Evolutionary conservation across 129 eudicot genomes (phyloP).

Genomic region (Pseudognaphalium luteoalbum): DNA sequence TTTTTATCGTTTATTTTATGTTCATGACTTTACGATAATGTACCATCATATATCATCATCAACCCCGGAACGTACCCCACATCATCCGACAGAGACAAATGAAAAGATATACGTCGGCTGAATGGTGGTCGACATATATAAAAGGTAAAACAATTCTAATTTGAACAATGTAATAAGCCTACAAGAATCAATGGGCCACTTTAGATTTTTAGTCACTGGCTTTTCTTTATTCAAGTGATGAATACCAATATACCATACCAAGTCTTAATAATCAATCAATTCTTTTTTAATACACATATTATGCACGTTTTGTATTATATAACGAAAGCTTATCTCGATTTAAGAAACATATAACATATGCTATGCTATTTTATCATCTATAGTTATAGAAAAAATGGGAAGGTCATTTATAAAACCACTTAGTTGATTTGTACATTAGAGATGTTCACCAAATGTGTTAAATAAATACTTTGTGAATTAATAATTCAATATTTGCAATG

Average conservation of each 20-base stretch:
- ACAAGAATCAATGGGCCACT: neutral
- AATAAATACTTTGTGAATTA: no score
- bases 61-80: neutral
- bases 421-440: no score
- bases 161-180: no score
- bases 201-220: neutral
- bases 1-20: no score
- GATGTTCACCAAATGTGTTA: no score
- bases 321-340: neutral
- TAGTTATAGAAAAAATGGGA: no score
- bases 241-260: no score
- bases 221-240: neutral
- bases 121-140: neutral
- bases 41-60: neutral
- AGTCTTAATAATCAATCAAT: constrained; percentile 1
- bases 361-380: no score
- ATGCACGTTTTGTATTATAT: constrained; percentile 21
- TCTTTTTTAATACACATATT: neutral
- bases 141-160: no score
- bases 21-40: no score
- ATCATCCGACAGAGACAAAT: neutral
- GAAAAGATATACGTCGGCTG: neutral
- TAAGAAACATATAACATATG: neutral
- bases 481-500: no score
- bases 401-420: no score